Evolutionary conservation across 202 grass and related monocot genomes (phyloP).

Genomic region (Schoenoplectus triqueter): DNA sequence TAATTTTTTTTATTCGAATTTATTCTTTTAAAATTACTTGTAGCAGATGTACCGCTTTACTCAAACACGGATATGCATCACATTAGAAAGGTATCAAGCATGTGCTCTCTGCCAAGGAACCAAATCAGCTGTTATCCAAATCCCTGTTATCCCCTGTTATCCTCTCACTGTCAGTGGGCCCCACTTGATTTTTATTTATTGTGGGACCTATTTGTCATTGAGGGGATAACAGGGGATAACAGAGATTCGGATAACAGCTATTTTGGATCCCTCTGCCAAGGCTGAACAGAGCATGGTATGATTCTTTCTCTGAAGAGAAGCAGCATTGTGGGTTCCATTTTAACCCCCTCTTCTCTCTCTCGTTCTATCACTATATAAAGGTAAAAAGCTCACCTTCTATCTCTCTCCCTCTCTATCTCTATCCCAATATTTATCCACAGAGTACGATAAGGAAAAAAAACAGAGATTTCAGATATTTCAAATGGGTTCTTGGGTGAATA

Average conservation of each 20-base stretch:
- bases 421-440: slow-evolving; percentile 1
- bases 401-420: slow-evolving; percentile 7
- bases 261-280: not conserved
- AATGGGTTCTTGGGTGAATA: slow-evolving; percentile 41
- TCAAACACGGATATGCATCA: slow-evolving; percentile 32
- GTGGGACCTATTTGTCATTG: no score
- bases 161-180: no score
- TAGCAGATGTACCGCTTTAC: slow-evolving; percentile 14
- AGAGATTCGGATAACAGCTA: no score
- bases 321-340: slow-evolving; percentile 31
- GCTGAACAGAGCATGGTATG: slow-evolving; percentile 31
- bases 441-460: not conserved
- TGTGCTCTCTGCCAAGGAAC: slow-evolving; percentile 28
- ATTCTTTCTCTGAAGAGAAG: slow-evolving; percentile 6
- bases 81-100: slow-evolving; percentile 31
- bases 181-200: no score
- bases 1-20: not conserved
- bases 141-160: no score
- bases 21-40: not conserved
- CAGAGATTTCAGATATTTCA: not conserved
- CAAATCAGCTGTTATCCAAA: no score
- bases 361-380: slow-evolving; percentile 22
- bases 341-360: not conserved
- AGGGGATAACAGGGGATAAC: no score
- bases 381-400: slow-evolving; percentile 14